Base-by-base conservation (phyloP, 352 stramenopile genomes). In the Saprolegnia parasitica region DNA sequence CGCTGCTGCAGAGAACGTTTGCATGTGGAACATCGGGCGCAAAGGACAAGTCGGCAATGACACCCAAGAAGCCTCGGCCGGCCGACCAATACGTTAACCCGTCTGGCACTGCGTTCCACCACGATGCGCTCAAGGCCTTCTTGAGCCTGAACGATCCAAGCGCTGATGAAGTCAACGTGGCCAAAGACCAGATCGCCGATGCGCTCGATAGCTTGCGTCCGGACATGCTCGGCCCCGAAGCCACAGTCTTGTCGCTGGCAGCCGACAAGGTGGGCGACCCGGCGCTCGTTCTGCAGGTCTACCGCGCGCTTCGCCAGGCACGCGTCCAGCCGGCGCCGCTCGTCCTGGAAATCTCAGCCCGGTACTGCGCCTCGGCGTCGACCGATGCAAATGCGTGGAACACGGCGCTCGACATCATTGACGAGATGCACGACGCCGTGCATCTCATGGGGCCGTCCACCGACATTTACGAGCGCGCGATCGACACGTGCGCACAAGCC, bases 341-440 rank as follows among this genome's bases (percentile, higher is more conserved):
- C 29, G 55, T 52, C 10, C 47, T 70, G 20, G 4, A 58, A 13
- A 29, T 70, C 46, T 21, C 63, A 16, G 63, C 47, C 23, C 21
- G 21, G 29, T 29, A 26, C 5, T 60, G 46, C 24, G 54, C 63
- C 6, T 11, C 10, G 6, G 15, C 37, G 8, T 18, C 16, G 9
- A n/a, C 47, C 21, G 63, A 46, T 21, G 8, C 39, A 1, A 11
- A 52, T 54, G 50, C 63, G 24, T 70, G 63, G 63, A 26, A 70
- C 18, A 70, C 63, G 20, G 63, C 54, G 16, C 26, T 70, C 45
- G 63, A 70, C 39, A 29, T 70, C 15, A 39, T 70, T 10, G 63
- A 58, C 10, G 42, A 70, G 50, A 70, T 70, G 63, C 63, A 70
- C 39, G 63, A 61, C 20, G 63, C 63, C n/a, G 63, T 70, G 37